phyloP scores from a whole-genome alignment of 495 filamentous ascomycete species.

The Bombardia bombarda region DNA sequence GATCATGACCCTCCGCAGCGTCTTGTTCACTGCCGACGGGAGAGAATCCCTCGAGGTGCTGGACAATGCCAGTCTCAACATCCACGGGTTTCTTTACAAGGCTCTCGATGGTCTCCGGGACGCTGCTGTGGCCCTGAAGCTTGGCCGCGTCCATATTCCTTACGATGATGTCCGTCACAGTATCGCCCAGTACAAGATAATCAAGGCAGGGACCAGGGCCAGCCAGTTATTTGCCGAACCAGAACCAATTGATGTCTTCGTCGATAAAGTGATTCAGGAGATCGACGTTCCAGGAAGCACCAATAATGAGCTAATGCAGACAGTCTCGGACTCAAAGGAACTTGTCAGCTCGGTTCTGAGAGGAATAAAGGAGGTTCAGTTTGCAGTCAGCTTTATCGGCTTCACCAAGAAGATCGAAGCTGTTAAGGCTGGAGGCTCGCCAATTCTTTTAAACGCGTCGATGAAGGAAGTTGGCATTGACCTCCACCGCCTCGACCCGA shows the following conservation, averaged over 20 bases:
- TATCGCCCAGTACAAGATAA: slow-evolving; percentile 37
- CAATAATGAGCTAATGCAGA: slow-evolving; percentile 70
- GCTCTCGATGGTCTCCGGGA: slow-evolving; percentile 82
- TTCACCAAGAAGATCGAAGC: slow-evolving; percentile 68
- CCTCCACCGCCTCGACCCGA: slow-evolving; percentile 84
- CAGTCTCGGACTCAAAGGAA: slow-evolving; percentile 87
- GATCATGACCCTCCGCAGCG: slow-evolving; percentile 77
- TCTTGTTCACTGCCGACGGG: slow-evolving; percentile 80
- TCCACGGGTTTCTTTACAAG: slow-evolving; percentile 89
- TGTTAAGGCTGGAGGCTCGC: slow-evolving; percentile 54
- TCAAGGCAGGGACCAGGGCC: slow-evolving; percentile 22
- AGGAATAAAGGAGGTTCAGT: slow-evolving; percentile 92
- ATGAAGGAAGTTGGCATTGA: slow-evolving; percentile 96
- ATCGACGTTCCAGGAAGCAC: slow-evolving; percentile 61
- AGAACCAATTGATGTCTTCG: slow-evolving; percentile 49
- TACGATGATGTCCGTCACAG: slow-evolving; percentile 76
- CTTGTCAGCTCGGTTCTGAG: slow-evolving; percentile 84
- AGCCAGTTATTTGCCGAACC: slow-evolving; percentile 16
- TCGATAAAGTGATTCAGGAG: slow-evolving; percentile 74
- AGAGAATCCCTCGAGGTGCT: slow-evolving; percentile 80
- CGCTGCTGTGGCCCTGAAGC: slow-evolving; percentile 80
- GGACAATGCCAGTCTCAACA: slow-evolving; percentile 78
- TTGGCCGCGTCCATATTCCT: slow-evolving; percentile 82
- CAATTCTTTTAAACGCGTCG: slow-evolving; percentile 74
- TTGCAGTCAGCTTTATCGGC: slow-evolving; percentile 87